Evolutionary conservation across 805 yeast genomes (phyloP).

Genomic region (Candida vartiovaarae): DNA sequence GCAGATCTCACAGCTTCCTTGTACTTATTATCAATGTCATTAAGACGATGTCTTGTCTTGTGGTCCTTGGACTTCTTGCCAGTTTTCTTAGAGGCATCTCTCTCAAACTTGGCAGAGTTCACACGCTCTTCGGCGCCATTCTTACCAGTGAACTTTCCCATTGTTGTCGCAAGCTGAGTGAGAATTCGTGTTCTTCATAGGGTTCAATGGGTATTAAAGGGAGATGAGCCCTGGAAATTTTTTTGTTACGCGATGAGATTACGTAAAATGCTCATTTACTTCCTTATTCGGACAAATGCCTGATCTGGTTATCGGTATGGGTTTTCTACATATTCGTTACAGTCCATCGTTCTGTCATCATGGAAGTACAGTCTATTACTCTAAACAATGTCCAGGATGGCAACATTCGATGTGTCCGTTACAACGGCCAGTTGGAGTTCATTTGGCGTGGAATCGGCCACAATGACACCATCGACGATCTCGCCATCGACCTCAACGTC

Average conservation of each 20-base stretch:
- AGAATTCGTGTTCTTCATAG: neutral
- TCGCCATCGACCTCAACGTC: slow-evolving; percentile 10
- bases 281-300: neutral
- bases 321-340: neutral
- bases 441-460: slow-evolving; percentile 9
- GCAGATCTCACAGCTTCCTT: slow-evolving; percentile 77
- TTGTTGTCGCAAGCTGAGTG: neutral
- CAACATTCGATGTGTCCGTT: slow-evolving; percentile 3
- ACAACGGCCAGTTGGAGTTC: slow-evolving; percentile 6
- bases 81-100: slow-evolving; percentile 15
- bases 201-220: too few species aligned
- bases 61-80: slow-evolving; percentile 43
- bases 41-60: slow-evolving; percentile 57
- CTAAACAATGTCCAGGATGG: slow-evolving; percentile 3
- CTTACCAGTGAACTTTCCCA: slow-evolving; percentile 22
- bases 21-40: slow-evolving; percentile 62
- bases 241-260: too few species aligned
- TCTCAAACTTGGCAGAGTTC: slow-evolving; percentile 27
- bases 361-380: neutral
- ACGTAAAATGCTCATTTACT: neutral
- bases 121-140: slow-evolving; percentile 24
- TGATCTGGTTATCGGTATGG: too few species aligned
- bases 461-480: slow-evolving; percentile 10
- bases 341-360: neutral
- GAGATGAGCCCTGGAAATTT: too few species aligned